Percentiles rank a stretch among this genome's conserved stretches.
Evolutionary conservation across 1,284 basidiomycete genomes (phyloP).

Genomic region (Ganoderma boninense): DNA sequence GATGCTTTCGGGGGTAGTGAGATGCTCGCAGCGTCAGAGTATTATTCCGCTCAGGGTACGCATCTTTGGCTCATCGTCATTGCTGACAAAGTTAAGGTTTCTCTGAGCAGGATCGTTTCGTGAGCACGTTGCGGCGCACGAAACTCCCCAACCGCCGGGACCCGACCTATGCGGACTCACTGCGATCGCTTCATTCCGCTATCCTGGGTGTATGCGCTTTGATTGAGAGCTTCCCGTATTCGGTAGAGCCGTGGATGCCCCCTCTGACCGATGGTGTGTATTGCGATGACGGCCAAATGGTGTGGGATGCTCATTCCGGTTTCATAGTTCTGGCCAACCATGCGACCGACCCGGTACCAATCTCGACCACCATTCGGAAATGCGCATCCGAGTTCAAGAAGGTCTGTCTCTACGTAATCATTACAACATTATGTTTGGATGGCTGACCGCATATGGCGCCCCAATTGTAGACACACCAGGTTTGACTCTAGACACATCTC

Average conservation of each 20-base stretch:
- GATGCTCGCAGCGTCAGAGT: slow-evolving; percentile 92
- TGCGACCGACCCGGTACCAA: slow-evolving; percentile 91
- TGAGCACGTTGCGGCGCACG: slow-evolving; percentile 67
- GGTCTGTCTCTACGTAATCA: slow-evolving; percentile 50
- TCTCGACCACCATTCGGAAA: slow-evolving; percentile 89
- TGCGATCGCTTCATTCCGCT: slow-evolving; percentile 87
- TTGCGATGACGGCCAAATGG: neutral
- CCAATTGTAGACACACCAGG: slow-evolving; percentile 70
- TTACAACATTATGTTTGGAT: slow-evolving; percentile 21
- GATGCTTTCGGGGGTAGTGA: slow-evolving; percentile 89
- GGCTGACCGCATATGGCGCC: slow-evolving; percentile 26
- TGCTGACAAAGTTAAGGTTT: slow-evolving; percentile 20
- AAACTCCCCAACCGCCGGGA: slow-evolving; percentile 78
- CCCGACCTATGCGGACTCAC: slow-evolving; percentile 75
- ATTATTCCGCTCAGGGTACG: slow-evolving; percentile 86
- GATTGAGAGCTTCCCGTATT: slow-evolving; percentile 83
- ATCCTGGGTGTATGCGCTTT: slow-evolving; percentile 91
- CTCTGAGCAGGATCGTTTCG: slow-evolving; percentile 76
- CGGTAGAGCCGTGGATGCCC: slow-evolving; percentile 82
- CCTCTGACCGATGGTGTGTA: slow-evolving; percentile 73
- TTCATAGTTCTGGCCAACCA: slow-evolving; percentile 77
- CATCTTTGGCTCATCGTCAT: slow-evolving; percentile 8
- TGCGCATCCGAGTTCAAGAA: slow-evolving; percentile 92
- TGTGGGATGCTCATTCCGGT: slow-evolving; percentile 21
- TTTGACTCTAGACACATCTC: slow-evolving; percentile 39